Base-by-base conservation (phyloP, 139 green algal genomes). In the Closterium sp. region DNA sequence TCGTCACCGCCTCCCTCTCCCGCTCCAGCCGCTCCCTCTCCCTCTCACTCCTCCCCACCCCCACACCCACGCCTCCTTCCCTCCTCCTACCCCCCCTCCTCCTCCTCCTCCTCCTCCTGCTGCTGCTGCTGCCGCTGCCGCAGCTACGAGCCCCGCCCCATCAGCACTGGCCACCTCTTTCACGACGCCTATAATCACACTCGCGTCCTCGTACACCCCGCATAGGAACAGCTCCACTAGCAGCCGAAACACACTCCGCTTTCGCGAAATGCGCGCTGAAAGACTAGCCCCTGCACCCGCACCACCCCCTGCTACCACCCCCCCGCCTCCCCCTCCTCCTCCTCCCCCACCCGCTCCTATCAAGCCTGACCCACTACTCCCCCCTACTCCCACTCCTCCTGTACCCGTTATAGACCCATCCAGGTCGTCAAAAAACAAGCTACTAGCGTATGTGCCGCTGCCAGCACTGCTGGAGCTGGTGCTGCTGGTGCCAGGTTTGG, bases 171-270 rank as follows among this genome's bases (percentile, higher is more conserved):
- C 69, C 33, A 95, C 34, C 36, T 96, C 90, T 38, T 95, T 95
- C 1, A 98, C 90, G 0, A 96, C 90, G 31, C 34, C 85, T n/a
- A 97, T 36, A 32, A 99, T 87, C n/a, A 93, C 34, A 6, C 35
- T 76, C 33, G 93, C 33, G 23, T 96, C 92, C 4, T 84, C 84
- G 85, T 94, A 91, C 87, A 99, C 90, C 1, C 97, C 97, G 33
- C 90, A 91, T 38, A 97, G 90, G 87, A 96, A 91, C 64, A 99
- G 95, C 93, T 99, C 97, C n/a, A 93, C 90, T 35, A 98, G 94
- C 94, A 99, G 94, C 43, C 97, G 95, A 88, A 99, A 94, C 21
- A 88, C 91, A 0, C 93, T 91, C 8, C 97, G 95, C 90, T 96
- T 94, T 12, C 95, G 94, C 3, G 90, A 88, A 30, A 64, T 31